phyloP scores from a whole-genome alignment of 1,284 basidiomycete genomes.

The Trichosporon sp. region DNA sequence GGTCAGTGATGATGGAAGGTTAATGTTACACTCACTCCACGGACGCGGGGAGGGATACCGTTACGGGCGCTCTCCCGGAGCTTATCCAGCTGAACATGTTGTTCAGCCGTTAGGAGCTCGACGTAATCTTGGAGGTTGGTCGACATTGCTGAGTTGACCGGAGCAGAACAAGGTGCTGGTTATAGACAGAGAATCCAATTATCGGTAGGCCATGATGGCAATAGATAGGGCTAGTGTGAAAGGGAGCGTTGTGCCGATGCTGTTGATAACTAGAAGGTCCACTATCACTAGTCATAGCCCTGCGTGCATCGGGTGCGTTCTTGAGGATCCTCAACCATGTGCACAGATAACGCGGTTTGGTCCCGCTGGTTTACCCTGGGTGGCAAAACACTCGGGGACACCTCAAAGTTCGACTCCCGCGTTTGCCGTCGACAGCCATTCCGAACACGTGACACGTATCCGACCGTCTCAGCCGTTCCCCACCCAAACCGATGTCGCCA shows the following conservation, averaged over 20 bases:
- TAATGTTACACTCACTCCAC: slow-evolving; percentile 43
- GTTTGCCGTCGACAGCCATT: not conserved
- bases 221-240: not conserved
- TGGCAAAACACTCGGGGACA: not conserved
- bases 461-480: not conserved
- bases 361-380: not conserved
- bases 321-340: not conserved
- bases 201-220: not conserved
- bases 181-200: not conserved
- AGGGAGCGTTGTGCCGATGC: too few species aligned
- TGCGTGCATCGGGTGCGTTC: too few species aligned
- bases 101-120: slow-evolving; percentile 54
- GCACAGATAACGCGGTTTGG: not conserved
- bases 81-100: slow-evolving; percentile 53
- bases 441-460: not conserved
- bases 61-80: slow-evolving; percentile 53
- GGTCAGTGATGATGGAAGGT: not conserved
- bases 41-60: slow-evolving; percentile 48
- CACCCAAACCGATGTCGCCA: slow-evolving; percentile 16
- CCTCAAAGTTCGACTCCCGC: not conserved
- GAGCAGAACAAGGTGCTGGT: not conserved
- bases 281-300: too few species aligned
- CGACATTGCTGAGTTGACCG: slow-evolving; percentile 35
- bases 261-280: too few species aligned
- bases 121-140: slow-evolving; percentile 46